These are phyloP conservation scores for Kodamaea laetipori DNA, from an alignment of 805 yeast genomes.

Conservation along the genomic window DNA sequence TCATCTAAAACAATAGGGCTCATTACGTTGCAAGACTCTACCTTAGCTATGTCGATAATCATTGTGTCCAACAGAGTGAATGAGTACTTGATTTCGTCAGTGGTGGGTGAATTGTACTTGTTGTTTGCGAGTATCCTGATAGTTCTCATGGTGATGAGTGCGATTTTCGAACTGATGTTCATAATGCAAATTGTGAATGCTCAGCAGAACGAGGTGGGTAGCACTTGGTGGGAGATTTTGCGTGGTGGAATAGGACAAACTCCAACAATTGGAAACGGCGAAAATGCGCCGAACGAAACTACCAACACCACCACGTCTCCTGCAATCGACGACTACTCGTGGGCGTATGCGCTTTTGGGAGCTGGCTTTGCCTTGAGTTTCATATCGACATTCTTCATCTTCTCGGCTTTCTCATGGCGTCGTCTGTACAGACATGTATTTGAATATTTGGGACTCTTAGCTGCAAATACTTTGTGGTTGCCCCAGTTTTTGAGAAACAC, in stretches of 20 bases:
- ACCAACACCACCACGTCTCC: slow-evolving; percentile 14
- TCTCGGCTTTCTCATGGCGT: slow-evolving; percentile 47
- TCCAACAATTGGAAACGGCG: slow-evolving; percentile 11
- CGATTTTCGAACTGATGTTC: slow-evolving; percentile 75
- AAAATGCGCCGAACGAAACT: slow-evolving; percentile 15
- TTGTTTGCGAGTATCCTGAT: slow-evolving; percentile 72
- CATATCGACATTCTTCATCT: slow-evolving; percentile 46
- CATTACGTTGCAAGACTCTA: slow-evolving; percentile 71
- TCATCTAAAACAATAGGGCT: slow-evolving; percentile 58
- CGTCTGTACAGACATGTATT: slow-evolving; percentile 51
- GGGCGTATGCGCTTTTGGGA: slow-evolving; percentile 29
- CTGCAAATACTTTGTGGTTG: slow-evolving; percentile 75
- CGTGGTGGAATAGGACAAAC: slow-evolving; percentile 55
- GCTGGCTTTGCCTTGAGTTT: slow-evolving; percentile 30
- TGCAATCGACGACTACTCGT: slow-evolving; percentile 23
- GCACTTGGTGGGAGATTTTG: slow-evolving; percentile 65
- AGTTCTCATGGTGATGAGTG: slow-evolving; percentile 65
- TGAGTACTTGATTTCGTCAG: slow-evolving; percentile 23
- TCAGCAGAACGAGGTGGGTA: slow-evolving; percentile 70
- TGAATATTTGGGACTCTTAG: slow-evolving; percentile 56
- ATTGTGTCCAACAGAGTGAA: slow-evolving; percentile 57
- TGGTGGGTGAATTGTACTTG: slow-evolving; percentile 47
- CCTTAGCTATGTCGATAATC: slow-evolving; percentile 62
- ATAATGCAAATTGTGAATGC: slow-evolving; percentile 65
- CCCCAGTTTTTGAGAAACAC: slow-evolving; percentile 86